Evolutionary conservation across 1,284 basidiomycete species (phyloP).

Genomic region (Uromyces viciae-fabae): DNA sequence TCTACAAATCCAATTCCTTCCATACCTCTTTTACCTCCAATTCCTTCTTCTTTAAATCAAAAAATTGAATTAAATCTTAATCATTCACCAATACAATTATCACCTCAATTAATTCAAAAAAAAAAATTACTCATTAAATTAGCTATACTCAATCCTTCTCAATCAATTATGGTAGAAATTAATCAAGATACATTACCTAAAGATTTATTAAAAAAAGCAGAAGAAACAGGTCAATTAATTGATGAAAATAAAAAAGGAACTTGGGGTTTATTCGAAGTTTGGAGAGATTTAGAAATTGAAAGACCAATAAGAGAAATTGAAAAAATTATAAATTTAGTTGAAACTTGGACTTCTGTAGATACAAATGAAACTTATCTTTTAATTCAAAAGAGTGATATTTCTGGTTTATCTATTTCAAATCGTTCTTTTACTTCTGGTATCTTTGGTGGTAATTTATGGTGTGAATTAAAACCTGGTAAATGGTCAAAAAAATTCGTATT

Average conservation of each 20-base stretch:
- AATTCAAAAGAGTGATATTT: constrained; percentile 34
- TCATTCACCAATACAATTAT: background rate
- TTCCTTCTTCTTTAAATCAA: too few species aligned
- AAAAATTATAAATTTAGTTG: constrained; percentile 4
- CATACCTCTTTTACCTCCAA: too few species aligned
- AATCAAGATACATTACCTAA: background rate
- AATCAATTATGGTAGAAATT: constrained; percentile 30
- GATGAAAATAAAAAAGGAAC: constrained; percentile 11
- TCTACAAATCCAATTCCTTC: too few species aligned
- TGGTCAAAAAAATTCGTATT: constrained; percentile 42
- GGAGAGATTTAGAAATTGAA: constrained; percentile 36
- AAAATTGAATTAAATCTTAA: too few species aligned
- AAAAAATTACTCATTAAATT: constrained; percentile 28
- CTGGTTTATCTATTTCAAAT: constrained; percentile 21
- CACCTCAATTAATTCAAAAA: background rate
- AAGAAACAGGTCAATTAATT: background rate
- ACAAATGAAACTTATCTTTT: constrained; percentile 32
- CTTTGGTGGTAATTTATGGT: constrained; percentile 23
- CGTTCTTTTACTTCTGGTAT: constrained; percentile 26
- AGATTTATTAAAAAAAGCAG: constrained; percentile 16
- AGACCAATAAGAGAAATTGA: constrained; percentile 40
- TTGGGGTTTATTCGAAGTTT: constrained; percentile 44
- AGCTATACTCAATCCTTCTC: constrained; percentile 21
- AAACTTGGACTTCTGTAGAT: constrained; percentile 34
- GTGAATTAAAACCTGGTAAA: constrained; percentile 36